phyloP scores from a whole-genome alignment of 108 stramenopile species.

The Cylindrotheca closterium region DNA sequence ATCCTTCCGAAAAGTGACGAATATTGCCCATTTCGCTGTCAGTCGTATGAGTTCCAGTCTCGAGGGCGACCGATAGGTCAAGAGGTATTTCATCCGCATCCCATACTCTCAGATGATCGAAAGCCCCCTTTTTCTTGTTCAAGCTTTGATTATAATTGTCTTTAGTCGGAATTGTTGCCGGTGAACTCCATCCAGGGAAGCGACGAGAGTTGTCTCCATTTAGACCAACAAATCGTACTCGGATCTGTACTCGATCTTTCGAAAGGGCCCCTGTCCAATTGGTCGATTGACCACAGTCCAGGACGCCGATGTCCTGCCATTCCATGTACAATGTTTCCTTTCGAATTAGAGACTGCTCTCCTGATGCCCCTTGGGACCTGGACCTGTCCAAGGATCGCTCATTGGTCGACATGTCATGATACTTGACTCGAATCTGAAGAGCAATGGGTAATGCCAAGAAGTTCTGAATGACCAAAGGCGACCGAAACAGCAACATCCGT shows the following conservation, averaged over 20 bases:
- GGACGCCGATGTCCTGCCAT: slow-evolving; percentile 57
- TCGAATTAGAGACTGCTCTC: slow-evolving; percentile 11
- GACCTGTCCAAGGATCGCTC: not conserved
- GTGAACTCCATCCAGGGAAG: slow-evolving; percentile 53
- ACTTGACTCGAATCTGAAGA: slow-evolving; percentile 49
- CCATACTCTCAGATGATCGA: slow-evolving; percentile 25
- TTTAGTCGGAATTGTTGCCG: slow-evolving; percentile 28
- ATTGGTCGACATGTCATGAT: not conserved
- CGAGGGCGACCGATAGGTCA: slow-evolving; percentile 38
- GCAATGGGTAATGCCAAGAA: slow-evolving; percentile 47
- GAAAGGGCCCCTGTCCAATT: slow-evolving; percentile 49
- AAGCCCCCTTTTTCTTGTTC: not conserved
- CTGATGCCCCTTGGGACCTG: not conserved
- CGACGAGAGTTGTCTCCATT: slow-evolving; percentile 35
- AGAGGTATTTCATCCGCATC: slow-evolving; percentile 35
- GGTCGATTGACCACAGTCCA: slow-evolving; percentile 38
- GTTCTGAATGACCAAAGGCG: slow-evolving; percentile 41
- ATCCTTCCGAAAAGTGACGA: slow-evolving; percentile 10
- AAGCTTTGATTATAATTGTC: not conserved
- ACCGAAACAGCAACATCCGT: slow-evolving; percentile 42
- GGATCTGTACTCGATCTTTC: slow-evolving; percentile 34
- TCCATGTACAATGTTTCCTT: slow-evolving; percentile 5
- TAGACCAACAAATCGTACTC: slow-evolving; percentile 37
- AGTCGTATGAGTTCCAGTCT: slow-evolving; percentile 1
- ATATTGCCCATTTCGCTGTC: slow-evolving; percentile 10